Conservation (phyloP, 306 rosid species). For the Oemleria cerasiformis region DNA sequence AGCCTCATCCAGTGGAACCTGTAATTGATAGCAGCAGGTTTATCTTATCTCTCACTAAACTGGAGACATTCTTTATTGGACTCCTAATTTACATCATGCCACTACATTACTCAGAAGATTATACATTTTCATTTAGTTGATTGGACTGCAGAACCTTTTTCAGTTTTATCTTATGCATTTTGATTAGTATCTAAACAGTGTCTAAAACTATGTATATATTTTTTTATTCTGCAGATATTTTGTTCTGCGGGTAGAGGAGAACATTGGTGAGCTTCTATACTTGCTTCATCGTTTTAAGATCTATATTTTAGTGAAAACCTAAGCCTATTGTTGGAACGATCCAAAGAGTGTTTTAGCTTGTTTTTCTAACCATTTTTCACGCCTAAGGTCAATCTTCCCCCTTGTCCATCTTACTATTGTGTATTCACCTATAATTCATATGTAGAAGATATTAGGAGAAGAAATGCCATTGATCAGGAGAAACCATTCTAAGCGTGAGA, state of each 20-base stretch:
- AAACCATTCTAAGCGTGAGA: not conserved
- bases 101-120: not conserved
- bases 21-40: constrained; percentile 99
- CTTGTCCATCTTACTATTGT: not conserved
- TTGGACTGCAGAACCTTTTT: not conserved
- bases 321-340: not conserved
- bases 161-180: constrained; percentile 14
- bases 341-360: not conserved
- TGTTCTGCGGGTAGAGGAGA: constrained; percentile 97
- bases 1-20: constrained; percentile 92
- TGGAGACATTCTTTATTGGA: not conserved
- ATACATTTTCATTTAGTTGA: not conserved
- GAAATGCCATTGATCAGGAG: not conserved
- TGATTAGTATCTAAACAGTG: constrained; percentile 16
- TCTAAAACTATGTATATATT: not conserved
- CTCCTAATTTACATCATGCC: not conserved
- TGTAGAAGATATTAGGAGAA: not conserved
- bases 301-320: constrained; percentile 7
- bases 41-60: constrained; percentile 23
- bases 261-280: constrained; percentile 64
- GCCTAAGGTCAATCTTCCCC: not conserved
- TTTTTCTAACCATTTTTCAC: not conserved
- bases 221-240: constrained; percentile 65
- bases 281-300: constrained; percentile 17
- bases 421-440: not conserved